Base-by-base conservation (phyloP, 306 rosid genomes). In the Prunus davidiana region DNA sequence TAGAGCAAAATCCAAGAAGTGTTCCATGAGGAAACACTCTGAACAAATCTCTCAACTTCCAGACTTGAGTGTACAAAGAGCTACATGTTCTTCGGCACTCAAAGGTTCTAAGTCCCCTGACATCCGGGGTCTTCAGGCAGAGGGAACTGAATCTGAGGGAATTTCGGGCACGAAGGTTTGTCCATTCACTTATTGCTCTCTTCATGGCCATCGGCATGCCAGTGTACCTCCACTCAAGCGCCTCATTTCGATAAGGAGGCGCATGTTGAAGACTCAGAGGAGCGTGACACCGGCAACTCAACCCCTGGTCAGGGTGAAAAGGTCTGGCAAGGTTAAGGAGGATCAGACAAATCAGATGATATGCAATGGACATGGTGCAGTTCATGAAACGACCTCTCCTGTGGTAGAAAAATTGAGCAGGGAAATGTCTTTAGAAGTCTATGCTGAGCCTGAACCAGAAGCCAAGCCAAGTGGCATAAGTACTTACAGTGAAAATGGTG, bases 11-110 rank as follows among this genome's bases (percentile, higher is more conserved):
- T 80, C 90, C 27, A 91, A 67, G 80, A 84, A 72, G 50, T 30
- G 72, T 84, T 81, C 77, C 51, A 41, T 56, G 41, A 84, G 46
- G 66, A 81, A 73, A 62, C 69, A 46, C 11, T 41, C 72, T 24
- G 81, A 75, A 11, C 52, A 49, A 55, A 61, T 32, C 14, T 45
- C 88, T 47, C 83, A 78, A 60, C 52, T 73, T 46, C 66, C 80
- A 38, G 89, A 88, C 16, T 79, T 86, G 56, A 76, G 88, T 52
- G 72, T 90, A 58, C 86, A 54, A 65, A 92, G 79, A 72, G 85
- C 93, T 51, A 95, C 97, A 0, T 95, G 97, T 75, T 90, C 97
- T 79, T 92, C 97, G 27, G 63, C 84, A 64, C 86, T 95, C 61
- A 95, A 89, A 84, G 93, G 83, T 82, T 86, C 91, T 32, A 89